Percentiles rank a stretch among this genome's conserved stretches.
These are phyloP conservation scores for Phenoliferia sp. DNA, from an alignment of 1,284 basidiomycete species.

Conservation along the genomic window DNA sequence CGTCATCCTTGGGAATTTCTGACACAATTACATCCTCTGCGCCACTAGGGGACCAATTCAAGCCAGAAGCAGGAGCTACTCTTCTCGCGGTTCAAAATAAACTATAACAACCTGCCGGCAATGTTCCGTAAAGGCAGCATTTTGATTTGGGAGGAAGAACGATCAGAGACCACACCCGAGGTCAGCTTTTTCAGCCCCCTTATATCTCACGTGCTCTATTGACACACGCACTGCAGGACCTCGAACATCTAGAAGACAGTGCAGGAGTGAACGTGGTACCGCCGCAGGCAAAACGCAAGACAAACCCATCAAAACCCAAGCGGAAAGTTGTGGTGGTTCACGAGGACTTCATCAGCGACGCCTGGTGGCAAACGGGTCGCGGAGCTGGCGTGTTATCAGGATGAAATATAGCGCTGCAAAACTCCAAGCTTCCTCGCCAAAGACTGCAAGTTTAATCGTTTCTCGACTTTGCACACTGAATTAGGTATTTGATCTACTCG, in stretches of 20 bases:
- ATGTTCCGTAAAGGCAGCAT: constrained; percentile 83
- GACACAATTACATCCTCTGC: background rate
- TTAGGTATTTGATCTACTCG: too few species aligned
- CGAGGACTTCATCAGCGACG: constrained; percentile 75
- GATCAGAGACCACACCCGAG: background rate
- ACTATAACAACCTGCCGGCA: constrained; percentile 73
- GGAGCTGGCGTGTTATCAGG: constrained; percentile 35
- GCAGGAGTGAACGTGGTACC: too few species aligned
- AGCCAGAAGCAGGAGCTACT: constrained; percentile 88
- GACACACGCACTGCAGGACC: background rate
- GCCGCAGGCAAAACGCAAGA: background rate
- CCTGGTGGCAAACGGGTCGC: constrained; percentile 62
- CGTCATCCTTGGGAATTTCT: constrained; percentile 48
- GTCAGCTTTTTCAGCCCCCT: background rate
- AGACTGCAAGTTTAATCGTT: too few species aligned
- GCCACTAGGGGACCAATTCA: constrained; percentile 72
- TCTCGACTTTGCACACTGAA: too few species aligned
- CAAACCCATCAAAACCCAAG: constrained; percentile 28
- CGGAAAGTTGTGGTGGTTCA: constrained; percentile 58
- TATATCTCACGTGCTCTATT: background rate
- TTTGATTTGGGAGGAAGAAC: constrained; percentile 61
- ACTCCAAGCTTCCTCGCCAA: too few species aligned
- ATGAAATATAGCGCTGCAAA: background rate
- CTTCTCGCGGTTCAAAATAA: constrained; percentile 73
- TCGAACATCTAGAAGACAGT: too few species aligned